These are phyloP conservation scores for Gigaspora rosea DNA, from an alignment of 192 early-diverging fungal species.

Conservation along the genomic window DNA sequence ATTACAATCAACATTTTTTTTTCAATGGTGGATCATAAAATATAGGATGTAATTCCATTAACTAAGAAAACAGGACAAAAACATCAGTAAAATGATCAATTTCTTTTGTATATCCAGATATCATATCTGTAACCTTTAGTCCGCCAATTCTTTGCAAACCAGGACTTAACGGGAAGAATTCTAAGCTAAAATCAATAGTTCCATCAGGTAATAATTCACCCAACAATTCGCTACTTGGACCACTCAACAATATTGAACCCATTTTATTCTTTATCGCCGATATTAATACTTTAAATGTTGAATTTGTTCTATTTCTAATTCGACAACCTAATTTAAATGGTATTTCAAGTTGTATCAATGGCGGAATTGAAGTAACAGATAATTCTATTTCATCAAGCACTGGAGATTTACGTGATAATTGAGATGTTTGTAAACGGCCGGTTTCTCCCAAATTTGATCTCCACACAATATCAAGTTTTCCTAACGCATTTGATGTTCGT, in stretches of 20 bases:
- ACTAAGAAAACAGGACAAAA: conserved; percentile 50
- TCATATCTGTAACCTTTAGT: conserved; percentile 67
- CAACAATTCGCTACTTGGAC: conserved; percentile 56
- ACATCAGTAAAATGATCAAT: conserved; percentile 78
- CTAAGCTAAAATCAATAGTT: conserved; percentile 63
- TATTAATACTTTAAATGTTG: conserved; percentile 61
- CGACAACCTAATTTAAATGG: conserved; percentile 64
- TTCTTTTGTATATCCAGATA: conserved; percentile 75
- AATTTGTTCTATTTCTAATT: conserved; percentile 54
- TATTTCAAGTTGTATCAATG: conserved; percentile 55
- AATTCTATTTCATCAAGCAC: conserved; percentile 72
- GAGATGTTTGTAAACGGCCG: conserved; percentile 90
- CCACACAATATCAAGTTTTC: conserved; percentile 97
- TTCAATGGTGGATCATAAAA: too few species aligned
- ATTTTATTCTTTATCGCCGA: conserved; percentile 75
- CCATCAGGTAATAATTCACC: conserved; percentile 64
- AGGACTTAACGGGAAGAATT: conserved; percentile 80
- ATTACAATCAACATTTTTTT: too few species aligned
- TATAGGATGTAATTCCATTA: not conserved
- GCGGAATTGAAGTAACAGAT: conserved; percentile 48
- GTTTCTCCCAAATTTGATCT: conserved; percentile 84
- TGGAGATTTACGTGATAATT: conserved; percentile 82
- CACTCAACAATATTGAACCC: conserved; percentile 71
- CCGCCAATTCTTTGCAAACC: conserved; percentile 88
- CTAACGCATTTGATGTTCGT: conserved; percentile 77